phyloP scores from a whole-genome alignment of 331 rosid genomes.

The Spiraea crenata region DNA sequence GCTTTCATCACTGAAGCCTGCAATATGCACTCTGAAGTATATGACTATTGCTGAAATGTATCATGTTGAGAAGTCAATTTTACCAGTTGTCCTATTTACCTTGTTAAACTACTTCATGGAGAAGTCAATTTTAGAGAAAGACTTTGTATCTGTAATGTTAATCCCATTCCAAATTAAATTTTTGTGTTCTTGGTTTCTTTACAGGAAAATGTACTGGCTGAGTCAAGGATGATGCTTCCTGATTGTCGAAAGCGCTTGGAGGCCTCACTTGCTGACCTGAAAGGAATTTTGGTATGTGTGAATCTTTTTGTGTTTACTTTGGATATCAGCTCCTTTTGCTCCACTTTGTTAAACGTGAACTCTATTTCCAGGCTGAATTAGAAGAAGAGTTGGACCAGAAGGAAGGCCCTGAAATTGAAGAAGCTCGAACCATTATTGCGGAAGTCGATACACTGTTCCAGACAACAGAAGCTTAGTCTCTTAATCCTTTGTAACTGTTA shows the following conservation, averaged over 20 bases:
- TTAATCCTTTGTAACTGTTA: not conserved
- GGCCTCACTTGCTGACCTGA: constrained; percentile 63
- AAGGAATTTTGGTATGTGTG: constrained; percentile 51
- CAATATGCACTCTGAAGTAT: not conserved
- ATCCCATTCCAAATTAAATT: constrained; percentile 10
- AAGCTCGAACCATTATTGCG: constrained; percentile 55
- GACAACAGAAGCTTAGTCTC: constrained; percentile 40
- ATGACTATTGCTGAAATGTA: not conserved
- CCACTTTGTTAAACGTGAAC: not conserved
- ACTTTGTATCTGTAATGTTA: not conserved
- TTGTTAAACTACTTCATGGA: not conserved
- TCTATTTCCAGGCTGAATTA: constrained; percentile 53
- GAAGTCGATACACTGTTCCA: constrained; percentile 56
- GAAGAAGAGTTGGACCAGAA: constrained; percentile 63
- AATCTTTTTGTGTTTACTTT: constrained; percentile 13
- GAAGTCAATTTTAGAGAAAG: not conserved
- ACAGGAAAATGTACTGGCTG: constrained; percentile 93
- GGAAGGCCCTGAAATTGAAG: constrained; percentile 67
- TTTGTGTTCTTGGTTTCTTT: constrained; percentile 19
- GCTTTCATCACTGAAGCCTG: not conserved
- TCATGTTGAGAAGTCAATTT: not conserved
- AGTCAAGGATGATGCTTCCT: constrained; percentile 96
- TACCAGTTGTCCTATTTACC: not conserved
- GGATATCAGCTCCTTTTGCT: not conserved
- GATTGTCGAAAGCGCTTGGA: constrained; percentile 88